Percentiles rank a stretch among this genome's conserved stretches.
These are phyloP conservation scores for Primulina eburnea DNA, from an alignment of 257 asterid species.

Conservation along the genomic window DNA sequence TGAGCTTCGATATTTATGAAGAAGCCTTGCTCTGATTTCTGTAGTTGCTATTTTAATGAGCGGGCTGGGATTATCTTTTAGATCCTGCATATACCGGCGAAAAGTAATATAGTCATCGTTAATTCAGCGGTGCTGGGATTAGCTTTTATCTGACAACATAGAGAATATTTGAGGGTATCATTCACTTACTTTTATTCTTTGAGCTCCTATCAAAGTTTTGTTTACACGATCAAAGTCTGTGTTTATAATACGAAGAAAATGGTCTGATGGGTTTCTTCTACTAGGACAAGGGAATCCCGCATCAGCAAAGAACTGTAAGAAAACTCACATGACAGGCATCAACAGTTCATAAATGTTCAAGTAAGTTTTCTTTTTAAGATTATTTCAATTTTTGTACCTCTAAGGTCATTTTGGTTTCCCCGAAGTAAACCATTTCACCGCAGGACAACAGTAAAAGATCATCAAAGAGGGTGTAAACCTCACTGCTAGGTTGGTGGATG, in stretches of 20 bases:
- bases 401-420: conserved; percentile 57
- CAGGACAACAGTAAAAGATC: conserved; percentile 69
- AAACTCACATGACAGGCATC: conserved; percentile 3
- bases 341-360: neutral
- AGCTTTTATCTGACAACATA: neutral
- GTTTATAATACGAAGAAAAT: conserved; percentile 77
- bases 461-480: conserved; percentile 81
- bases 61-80: conserved; percentile 28
- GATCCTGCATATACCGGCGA: conserved; percentile 35
- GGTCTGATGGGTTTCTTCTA: conserved; percentile 85
- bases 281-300: conserved; percentile 86
- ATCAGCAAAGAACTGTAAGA: conserved; percentile 77
- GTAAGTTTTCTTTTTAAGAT: neutral
- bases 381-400: conserved; percentile 39
- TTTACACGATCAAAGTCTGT: conserved; percentile 77
- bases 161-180: neutral
- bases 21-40: conserved; percentile 65
- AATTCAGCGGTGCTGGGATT: neutral
- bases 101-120: neutral
- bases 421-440: conserved; percentile 70
- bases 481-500: conserved; percentile 94
- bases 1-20: conserved; percentile 57
- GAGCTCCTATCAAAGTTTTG: conserved; percentile 51
- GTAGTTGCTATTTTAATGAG: conserved; percentile 28
- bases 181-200: conserved; percentile 40